These are phyloP conservation scores for Galeopsis tetrahit DNA, from an alignment of 257 asterid species.

Conservation along the genomic window DNA sequence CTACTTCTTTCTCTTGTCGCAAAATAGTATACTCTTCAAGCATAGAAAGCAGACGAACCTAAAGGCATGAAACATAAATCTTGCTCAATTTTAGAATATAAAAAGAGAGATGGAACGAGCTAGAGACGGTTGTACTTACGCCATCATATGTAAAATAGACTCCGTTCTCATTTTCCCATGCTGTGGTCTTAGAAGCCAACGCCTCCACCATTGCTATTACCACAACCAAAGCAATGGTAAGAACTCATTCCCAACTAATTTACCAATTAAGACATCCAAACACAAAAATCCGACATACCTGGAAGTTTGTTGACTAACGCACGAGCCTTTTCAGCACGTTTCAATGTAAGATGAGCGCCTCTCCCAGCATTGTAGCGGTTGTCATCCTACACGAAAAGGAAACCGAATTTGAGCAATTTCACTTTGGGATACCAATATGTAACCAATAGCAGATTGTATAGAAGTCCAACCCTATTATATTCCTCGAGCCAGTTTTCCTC, in stretches of 20 bases:
- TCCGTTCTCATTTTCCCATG: conserved; percentile 95
- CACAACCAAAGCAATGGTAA: conserved; percentile 21
- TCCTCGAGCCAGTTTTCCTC: conserved; percentile 99
- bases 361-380: conserved; percentile 96
- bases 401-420: conserved; percentile 32
- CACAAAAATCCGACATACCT: conserved; percentile 50
- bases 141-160: conserved; percentile 84
- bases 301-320: conserved; percentile 88
- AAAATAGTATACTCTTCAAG: conserved; percentile 73
- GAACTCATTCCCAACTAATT: neutral
- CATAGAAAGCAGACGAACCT: conserved; percentile 88
- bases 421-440: conserved; percentile 18
- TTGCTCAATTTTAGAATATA: neutral
- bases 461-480: conserved; percentile 75
- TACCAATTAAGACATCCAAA: conserved; percentile 3
- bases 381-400: conserved; percentile 64
- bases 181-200: conserved; percentile 69
- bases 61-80: conserved; percentile 15
- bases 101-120: conserved; percentile 1
- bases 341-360: conserved; percentile 95
- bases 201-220: conserved; percentile 86
- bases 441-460: conserved; percentile 22
- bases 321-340: conserved; percentile 99
- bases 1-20: conserved; percentile 86
- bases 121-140: conserved; percentile 47